Evolutionary conservation across 2,329 filamentous ascomycete species (phyloP).

Genomic region (Fusarium guadeloupense): DNA sequence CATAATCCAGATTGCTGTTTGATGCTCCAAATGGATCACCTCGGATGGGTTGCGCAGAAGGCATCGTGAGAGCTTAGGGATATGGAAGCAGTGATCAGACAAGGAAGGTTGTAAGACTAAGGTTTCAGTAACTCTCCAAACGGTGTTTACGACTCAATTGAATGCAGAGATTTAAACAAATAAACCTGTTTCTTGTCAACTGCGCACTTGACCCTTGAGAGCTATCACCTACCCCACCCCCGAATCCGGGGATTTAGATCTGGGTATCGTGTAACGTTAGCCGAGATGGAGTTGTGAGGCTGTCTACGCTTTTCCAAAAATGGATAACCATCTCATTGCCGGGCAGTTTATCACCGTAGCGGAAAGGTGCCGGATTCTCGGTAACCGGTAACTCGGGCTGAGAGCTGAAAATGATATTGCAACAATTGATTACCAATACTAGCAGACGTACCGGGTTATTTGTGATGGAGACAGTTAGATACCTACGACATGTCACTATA

Average conservation of each 20-base stretch:
- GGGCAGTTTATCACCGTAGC: background rate
- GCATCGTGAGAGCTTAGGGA: conserved; percentile 9
- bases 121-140: too few relatives aligned
- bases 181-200: background rate
- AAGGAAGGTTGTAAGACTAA: background rate
- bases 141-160: too few relatives aligned
- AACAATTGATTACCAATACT: too few relatives aligned
- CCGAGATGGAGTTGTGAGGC: background rate
- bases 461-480: too few relatives aligned
- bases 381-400: too few relatives aligned
- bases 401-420: too few relatives aligned
- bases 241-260: background rate
- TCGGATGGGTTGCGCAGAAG: conserved; percentile 16
- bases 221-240: too few relatives aligned
- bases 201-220: background rate
- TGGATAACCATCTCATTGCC: conserved; percentile 14
- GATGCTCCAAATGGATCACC: conserved; percentile 10
- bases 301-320: conserved; percentile 8
- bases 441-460: too few relatives aligned
- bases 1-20: conserved; percentile 26
- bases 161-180: background rate
- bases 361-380: background rate
- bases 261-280: too few relatives aligned
- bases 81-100: background rate
- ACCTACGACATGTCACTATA: too few relatives aligned